phyloP scores from a whole-genome alignment of 1,284 basidiomycete genomes.

The Puccinia horiana region DNA sequence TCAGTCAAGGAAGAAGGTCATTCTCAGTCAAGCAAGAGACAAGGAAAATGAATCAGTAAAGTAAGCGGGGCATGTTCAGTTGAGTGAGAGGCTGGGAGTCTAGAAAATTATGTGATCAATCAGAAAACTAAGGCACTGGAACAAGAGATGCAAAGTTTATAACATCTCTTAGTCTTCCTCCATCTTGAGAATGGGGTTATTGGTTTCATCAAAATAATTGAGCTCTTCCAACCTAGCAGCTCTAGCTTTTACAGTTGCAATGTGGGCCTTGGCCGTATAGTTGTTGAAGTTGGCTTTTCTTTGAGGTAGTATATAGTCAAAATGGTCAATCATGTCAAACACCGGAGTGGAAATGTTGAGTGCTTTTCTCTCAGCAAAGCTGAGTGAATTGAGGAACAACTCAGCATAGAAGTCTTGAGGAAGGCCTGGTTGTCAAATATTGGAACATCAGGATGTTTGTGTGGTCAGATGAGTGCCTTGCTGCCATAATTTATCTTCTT shows the following conservation, averaged over 20 bases:
- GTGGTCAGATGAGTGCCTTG: constrained; percentile 1
- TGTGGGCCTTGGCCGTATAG: neutral
- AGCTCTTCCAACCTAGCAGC: neutral
- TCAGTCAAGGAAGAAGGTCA: no score
- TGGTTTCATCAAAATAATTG: neutral
- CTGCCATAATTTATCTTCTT: neutral
- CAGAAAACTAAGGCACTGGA: no score
- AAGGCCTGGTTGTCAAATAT: constrained; percentile 20
- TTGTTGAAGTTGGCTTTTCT: neutral
- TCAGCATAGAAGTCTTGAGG: constrained; percentile 23
- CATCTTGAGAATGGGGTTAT: neutral
- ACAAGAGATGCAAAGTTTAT: neutral
- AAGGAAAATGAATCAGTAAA: no score
- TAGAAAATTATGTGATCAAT: no score
- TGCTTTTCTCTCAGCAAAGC: constrained; percentile 7
- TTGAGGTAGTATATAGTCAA: constrained; percentile 4
- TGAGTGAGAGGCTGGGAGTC: no score
- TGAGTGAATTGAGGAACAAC: neutral
- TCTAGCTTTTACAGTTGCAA: neutral
- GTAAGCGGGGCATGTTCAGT: no score
- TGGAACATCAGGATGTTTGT: neutral
- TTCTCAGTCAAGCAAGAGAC: no score
- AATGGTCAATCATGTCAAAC: neutral
- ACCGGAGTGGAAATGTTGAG: neutral
- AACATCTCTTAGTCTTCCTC: constrained; percentile 25